Base-by-base conservation (phyloP, 306 rosid genomes). In the Pterocarpus santalinus region DNA sequence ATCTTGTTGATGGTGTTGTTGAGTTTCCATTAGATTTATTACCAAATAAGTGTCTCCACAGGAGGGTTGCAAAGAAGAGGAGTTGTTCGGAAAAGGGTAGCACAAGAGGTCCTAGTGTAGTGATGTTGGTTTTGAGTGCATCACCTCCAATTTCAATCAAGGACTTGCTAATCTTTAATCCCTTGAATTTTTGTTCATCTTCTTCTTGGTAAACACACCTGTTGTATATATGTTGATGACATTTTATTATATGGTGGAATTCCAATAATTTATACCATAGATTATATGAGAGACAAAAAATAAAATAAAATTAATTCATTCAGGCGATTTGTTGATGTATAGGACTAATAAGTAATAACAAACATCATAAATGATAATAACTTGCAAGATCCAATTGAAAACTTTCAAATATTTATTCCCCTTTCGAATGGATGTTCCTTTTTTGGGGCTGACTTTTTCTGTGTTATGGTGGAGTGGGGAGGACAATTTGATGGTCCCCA, bases 161-260 rank as follows among this genome's bases (percentile, higher is more conserved):
- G 14, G 93, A 96, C 79, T 90, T 93, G 92, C 98, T 96, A n/a
- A 93, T 89, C 82, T 88, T 93, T 22, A 93, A 61, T 15, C 99
- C 99, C 87, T 93, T 96, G 30, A 87, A 81, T 36, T 89, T 84
- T 13, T 92, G 86, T 4, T 87, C 97, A 56, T 96, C 99, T 90
- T 96, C 99, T 83, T 92, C 99, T 86, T 96, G 99, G 89, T 92
- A 90, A 10, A 96, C 90, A 44, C 98, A 86, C 87, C 99, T 96
- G 85, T 52, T 22, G 8, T 34, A 17, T 17, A 22, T 22, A 22
- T 22, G 38, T 7, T 17, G 69, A 22, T 38, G 1, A 14, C 3
- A n/a, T 28, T 64, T 52, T 14, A 32, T 33, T 49, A 49, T 38
- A 38, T 38, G 5, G 39, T 4, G 2, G 22, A 28, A 39, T 2